Percentiles rank a stretch among this genome's conserved stretches.
phyloP scores from a whole-genome alignment of 257 asterid genomes.

The Capsicum baccatum region DNA sequence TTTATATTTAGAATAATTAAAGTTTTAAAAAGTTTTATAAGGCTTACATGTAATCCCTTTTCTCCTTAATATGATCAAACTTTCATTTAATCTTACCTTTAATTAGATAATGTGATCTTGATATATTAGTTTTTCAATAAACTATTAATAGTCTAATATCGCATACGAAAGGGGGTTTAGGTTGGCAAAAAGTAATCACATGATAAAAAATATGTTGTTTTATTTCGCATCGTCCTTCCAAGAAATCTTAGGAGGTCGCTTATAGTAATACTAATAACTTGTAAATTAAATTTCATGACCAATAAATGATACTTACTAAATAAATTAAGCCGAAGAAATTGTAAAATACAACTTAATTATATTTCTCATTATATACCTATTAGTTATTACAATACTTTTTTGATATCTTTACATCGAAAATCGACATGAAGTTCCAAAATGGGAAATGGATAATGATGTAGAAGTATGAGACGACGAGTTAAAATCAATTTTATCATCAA shows the following conservation, averaged over 20 bases:
- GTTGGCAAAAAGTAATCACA: background rate
- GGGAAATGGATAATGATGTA: background rate
- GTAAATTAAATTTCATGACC: background rate
- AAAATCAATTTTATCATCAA: slow-evolving; percentile 6
- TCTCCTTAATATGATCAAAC: no score
- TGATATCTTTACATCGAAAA: background rate
- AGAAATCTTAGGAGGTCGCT: background rate
- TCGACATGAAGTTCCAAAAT: background rate
- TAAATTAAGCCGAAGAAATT: background rate
- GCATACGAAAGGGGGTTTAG: background rate
- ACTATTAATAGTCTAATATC: background rate
- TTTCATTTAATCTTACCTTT: no score
- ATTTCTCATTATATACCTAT: background rate
- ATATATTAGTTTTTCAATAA: no score
- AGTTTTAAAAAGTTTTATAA: no score
- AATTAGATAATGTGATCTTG: background rate
- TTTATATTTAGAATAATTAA: no score
- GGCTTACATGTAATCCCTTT: no score
- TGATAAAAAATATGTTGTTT: background rate
- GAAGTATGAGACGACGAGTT: background rate
- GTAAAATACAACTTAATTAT: background rate
- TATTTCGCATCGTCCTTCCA: background rate
- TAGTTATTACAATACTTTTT: background rate
- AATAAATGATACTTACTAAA: background rate
- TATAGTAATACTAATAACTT: background rate